These are phyloP conservation scores for Rubia balearica DNA, from an alignment of 305 asterid species.

Conservation along the genomic window DNA sequence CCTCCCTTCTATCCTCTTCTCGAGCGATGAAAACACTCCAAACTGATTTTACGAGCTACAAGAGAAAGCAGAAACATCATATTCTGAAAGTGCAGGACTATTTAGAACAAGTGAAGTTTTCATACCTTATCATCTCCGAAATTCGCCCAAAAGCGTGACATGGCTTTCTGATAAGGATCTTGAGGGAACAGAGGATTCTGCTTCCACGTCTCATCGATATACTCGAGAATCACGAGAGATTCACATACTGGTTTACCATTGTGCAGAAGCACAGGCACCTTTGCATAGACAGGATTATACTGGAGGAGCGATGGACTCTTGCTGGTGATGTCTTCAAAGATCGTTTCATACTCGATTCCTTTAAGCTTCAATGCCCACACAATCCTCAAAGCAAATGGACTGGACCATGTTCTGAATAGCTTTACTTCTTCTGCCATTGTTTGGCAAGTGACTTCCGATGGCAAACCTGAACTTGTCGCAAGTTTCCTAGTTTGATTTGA, in stretches of 20 bases:
- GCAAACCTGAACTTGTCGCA: neutral
- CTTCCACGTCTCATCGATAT: constrained; percentile 64
- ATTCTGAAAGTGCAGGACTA: neutral
- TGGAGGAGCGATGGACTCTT: constrained; percentile 45
- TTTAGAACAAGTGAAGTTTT: neutral
- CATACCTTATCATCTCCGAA: constrained; percentile 67
- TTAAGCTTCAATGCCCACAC: constrained; percentile 52
- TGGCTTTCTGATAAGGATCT: constrained; percentile 58
- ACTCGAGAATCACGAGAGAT: constrained; percentile 71
- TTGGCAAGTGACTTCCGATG: constrained; percentile 2
- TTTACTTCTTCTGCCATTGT: constrained; percentile 43
- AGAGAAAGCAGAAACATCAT: neutral
- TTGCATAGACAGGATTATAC: constrained; percentile 50
- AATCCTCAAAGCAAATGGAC: constrained; percentile 42
- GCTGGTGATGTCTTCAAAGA: constrained; percentile 41
- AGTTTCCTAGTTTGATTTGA: neutral
- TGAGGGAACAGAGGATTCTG: constrained; percentile 53
- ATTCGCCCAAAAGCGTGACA: constrained; percentile 65
- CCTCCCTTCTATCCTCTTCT: constrained; percentile 42
- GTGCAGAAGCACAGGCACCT: constrained; percentile 62
- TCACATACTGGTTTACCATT: constrained; percentile 54
- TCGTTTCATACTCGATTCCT: constrained; percentile 40
- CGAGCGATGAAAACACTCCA: constrained; percentile 28
- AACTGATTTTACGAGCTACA: constrained; percentile 43
- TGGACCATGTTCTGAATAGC: constrained; percentile 55